These are phyloP conservation scores for Hemisphaericaspora lyxosophila DNA, from an alignment of 1,139 yeast genomes.

Conservation along the genomic window DNA sequence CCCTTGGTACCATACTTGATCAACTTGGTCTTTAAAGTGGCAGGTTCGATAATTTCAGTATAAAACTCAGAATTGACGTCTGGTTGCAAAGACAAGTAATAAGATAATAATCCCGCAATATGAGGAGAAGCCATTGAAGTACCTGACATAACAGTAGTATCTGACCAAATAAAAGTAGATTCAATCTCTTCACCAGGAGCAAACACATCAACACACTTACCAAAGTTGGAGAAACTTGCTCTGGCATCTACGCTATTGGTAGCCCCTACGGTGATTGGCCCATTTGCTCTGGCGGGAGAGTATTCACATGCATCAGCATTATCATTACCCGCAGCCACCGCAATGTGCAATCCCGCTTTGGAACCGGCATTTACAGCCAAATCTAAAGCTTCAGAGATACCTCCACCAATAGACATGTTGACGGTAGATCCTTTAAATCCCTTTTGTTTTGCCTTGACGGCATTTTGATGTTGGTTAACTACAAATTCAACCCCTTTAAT, in stretches of 20 bases:
- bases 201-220: slow-evolving; percentile 80
- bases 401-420: slow-evolving; percentile 90
- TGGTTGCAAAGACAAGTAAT: slow-evolving; percentile 90
- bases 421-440: slow-evolving; percentile 86
- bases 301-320: slow-evolving; percentile 81
- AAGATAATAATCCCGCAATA: slow-evolving; percentile 85
- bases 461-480: slow-evolving; percentile 60
- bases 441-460: slow-evolving; percentile 54
- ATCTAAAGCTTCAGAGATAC: slow-evolving; percentile 76
- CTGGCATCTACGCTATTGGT: slow-evolving; percentile 71
- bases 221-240: slow-evolving; percentile 81
- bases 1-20: slow-evolving; percentile 39
- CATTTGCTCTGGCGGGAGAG: slow-evolving; percentile 78
- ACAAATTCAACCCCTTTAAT: slow-evolving; percentile 80
- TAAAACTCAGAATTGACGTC: slow-evolving; percentile 44
- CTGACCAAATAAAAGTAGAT: slow-evolving; percentile 86
- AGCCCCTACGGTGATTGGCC: slow-evolving; percentile 82
- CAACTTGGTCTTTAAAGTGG: slow-evolving; percentile 34
- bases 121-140: slow-evolving; percentile 99
- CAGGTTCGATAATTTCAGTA: slow-evolving; percentile 44
- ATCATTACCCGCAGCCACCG: slow-evolving; percentile 90
- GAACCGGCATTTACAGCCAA: slow-evolving; percentile 84
- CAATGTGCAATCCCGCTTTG: slow-evolving; percentile 75
- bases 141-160: slow-evolving; percentile 74
- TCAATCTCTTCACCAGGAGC: slow-evolving; percentile 83